phyloP scores from a whole-genome alignment of 345 rosid species.

The Linum trigynum region DNA sequence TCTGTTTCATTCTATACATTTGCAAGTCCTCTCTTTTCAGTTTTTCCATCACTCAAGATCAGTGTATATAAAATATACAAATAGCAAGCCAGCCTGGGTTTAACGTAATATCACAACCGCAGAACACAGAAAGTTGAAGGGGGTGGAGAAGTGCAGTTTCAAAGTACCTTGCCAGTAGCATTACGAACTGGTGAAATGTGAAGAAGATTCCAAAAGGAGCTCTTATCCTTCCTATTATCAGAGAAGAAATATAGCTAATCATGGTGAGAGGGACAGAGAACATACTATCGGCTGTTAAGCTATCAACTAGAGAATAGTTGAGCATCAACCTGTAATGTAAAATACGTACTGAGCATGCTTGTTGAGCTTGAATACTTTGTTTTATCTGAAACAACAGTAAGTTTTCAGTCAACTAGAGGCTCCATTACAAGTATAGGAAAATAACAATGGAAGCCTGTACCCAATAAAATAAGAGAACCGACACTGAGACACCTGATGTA shows the following conservation, averaged over 20 bases:
- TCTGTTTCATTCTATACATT: too few species aligned
- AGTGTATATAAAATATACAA: too few species aligned
- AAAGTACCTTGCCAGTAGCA: constrained; percentile 88
- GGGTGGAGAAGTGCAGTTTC: not conserved
- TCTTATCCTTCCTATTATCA: constrained; percentile 62
- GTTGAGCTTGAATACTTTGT: constrained; percentile 50
- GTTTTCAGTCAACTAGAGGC: constrained; percentile 7
- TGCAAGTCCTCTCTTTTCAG: too few species aligned
- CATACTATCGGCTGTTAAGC: not conserved
- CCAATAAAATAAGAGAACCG: not conserved
- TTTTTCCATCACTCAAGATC: too few species aligned
- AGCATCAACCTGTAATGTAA: constrained; percentile 88
- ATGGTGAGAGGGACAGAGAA: not conserved
- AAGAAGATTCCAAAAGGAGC: constrained; percentile 81
- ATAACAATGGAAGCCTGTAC: not conserved
- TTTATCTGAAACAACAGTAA: constrained; percentile 40
- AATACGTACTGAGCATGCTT: constrained; percentile 85
- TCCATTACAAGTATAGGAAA: constrained; percentile 1
- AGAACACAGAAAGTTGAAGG: too few species aligned
- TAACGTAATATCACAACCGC: too few species aligned
- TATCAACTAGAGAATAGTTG: constrained; percentile 18
- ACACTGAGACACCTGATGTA: constrained; percentile 37
- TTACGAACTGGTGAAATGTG: constrained; percentile 87
- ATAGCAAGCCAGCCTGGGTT: too few species aligned
- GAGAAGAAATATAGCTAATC: constrained; percentile 8